Percentiles rank a stretch among this genome's conserved stretches.
These are phyloP conservation scores for Brassica napus DNA, from an alignment of 345 rosid genomes.

Conservation along the genomic window Da-Ae NC_063452.1:40718001-40718500, in stretches of 20 bases:
- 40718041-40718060: conserved; percentile 28
- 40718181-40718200: conserved; percentile 14
- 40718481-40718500: conserved; percentile 56
- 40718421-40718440: conserved; percentile 17
- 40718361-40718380: neutral
- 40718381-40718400: neutral
- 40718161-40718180: conserved; percentile 27
- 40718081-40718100: conserved; percentile 5
- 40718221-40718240: conserved; percentile 7
- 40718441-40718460: conserved; percentile 22
- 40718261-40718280: neutral
- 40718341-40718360: neutral
- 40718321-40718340: neutral
- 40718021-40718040: conserved; percentile 22
- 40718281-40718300: neutral
- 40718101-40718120: conserved; percentile 25
- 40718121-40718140: conserved; percentile 48
- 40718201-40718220: neutral
- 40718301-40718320: neutral
- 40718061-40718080: conserved; percentile 13
- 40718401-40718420: neutral
- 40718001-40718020: conserved; percentile 37
- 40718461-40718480: conserved; percentile 37
- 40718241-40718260: neutral
- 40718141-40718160: conserved; percentile 53